Conservation (phyloP, 2,329 filamentous ascomycete species). For the Emergomyces pasteurianus region DNA sequence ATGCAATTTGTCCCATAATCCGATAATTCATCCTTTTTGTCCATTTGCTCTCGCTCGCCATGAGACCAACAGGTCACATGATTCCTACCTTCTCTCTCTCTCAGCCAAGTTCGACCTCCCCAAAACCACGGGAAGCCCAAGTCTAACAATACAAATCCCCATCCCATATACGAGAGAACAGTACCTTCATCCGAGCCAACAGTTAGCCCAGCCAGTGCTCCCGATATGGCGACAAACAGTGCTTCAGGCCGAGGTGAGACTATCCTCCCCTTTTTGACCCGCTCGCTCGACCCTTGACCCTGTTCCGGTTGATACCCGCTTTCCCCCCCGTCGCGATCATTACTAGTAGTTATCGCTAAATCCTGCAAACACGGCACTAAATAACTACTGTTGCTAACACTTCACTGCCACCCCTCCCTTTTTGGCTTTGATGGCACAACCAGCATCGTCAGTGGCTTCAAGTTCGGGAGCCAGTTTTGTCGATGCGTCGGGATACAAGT, state of each 20-base stretch:
- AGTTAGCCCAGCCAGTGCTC: background rate
- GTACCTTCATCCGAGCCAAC: background rate
- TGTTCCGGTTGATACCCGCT: background rate
- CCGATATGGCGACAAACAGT: slow-evolving; percentile 25
- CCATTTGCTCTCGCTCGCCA: no score
- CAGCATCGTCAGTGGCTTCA: slow-evolving; percentile 19
- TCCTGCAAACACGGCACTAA: background rate
- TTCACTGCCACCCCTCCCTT: background rate
- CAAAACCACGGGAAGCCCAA: no score
- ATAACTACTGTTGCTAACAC: background rate
- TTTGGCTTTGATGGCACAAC: background rate
- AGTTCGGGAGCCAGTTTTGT: slow-evolving; percentile 26
- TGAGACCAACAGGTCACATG: background rate
- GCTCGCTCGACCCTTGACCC: background rate
- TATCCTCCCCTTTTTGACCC: background rate
- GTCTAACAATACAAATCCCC: background rate
- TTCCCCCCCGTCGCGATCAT: background rate
- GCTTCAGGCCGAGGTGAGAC: slow-evolving; percentile 24
- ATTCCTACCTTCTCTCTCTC: background rate
- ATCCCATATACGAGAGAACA: background rate
- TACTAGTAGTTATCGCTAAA: background rate
- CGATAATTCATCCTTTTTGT: no score
- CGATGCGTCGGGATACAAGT: slow-evolving; percentile 35
- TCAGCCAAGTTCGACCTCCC: background rate
- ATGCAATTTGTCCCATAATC: background rate